These are phyloP conservation scores for Musa troglodytarum DNA, from an alignment of 176 grass and related monocot genomes.

Conservation along the genomic window DNA sequence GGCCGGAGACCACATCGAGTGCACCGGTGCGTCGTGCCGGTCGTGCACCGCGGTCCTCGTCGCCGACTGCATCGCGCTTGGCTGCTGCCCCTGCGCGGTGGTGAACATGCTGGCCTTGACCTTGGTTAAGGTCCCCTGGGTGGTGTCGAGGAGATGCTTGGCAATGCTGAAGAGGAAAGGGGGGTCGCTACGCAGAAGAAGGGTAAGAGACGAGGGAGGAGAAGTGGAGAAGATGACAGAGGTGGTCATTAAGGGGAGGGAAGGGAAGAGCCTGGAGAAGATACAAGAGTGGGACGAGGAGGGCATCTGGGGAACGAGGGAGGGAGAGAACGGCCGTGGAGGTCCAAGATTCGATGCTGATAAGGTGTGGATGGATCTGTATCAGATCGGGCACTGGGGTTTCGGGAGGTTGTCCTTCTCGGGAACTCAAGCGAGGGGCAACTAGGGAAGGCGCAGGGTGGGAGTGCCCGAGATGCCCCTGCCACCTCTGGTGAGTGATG, in stretches of 20 bases:
- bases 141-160: constrained; percentile 27
- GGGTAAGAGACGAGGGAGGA: constrained; percentile 27
- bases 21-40: constrained; percentile 41
- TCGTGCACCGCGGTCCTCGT: constrained; percentile 51
- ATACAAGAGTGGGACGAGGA: neutral
- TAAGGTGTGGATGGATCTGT: constrained; percentile 48
- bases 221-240: constrained; percentile 2
- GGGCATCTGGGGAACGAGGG: neutral
- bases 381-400: constrained; percentile 65
- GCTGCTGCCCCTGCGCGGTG: constrained; percentile 66
- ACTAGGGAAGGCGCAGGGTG: too few relatives aligned
- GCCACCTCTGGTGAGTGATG: too few relatives aligned
- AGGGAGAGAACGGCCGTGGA: neutral
- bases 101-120: constrained; percentile 39
- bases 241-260: neutral
- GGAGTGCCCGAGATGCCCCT: too few relatives aligned
- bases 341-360: constrained; percentile 6
- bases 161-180: constrained; percentile 15
- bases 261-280: neutral
- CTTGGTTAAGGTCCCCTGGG: constrained; percentile 53
- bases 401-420: constrained; percentile 80
- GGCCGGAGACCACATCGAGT: constrained; percentile 38
- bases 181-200: constrained; percentile 20
- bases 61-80: constrained; percentile 66
- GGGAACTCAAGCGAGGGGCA: neutral